A percentile compares a stretch with the other conserved stretches of the same genome.
Evolutionary conservation across 768 basidiomycete genomes (phyloP).

Genomic region (Paxillus rubicundulus): DNA sequence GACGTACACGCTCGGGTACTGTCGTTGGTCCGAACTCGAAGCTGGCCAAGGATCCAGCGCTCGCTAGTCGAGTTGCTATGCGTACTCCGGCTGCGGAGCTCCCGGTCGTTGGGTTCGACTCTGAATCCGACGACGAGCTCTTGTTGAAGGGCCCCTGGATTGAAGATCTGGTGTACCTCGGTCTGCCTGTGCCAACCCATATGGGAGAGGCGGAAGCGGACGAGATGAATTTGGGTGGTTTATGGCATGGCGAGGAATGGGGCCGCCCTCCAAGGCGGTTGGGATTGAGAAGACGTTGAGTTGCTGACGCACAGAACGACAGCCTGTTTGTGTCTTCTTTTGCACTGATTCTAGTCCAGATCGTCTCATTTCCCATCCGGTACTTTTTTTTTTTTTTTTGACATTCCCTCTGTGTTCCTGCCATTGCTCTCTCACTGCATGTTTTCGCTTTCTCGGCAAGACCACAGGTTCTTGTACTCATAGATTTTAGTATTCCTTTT

Average conservation of each 20-base stretch:
- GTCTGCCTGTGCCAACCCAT: conserved; percentile 4
- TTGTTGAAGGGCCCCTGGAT: conserved; percentile 18
- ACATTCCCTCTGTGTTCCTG: too few relatives aligned
- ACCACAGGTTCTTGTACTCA: not conserved
- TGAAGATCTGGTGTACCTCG: conserved; percentile 24
- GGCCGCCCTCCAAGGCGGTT: conserved; percentile 5
- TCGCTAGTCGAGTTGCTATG: not conserved
- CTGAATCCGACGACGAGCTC: conserved; percentile 26
- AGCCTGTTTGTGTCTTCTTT: not conserved
- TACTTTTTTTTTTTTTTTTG: too few relatives aligned
- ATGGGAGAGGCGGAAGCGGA: conserved; percentile 11
- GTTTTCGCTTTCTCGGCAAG: not conserved
- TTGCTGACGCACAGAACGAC: not conserved
- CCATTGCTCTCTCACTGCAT: not conserved
- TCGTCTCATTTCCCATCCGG: not conserved
- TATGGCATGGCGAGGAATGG: conserved; percentile 7
- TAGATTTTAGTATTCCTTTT: not conserved
- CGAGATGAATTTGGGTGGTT: conserved; percentile 30
- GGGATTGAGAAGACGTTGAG: conserved; percentile 11
- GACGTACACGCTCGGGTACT: conserved; percentile 51
- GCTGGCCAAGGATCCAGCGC: conserved; percentile 9
- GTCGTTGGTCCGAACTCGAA: conserved; percentile 35
- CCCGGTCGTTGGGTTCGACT: conserved; percentile 3
- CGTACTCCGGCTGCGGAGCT: not conserved
- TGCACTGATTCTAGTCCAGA: not conserved